Evolutionary conservation across 495 filamentous ascomycete genomes (phyloP), one percentile per base, ranked within the genome.

Genomic region (Pyrenula aspistea): DNA sequence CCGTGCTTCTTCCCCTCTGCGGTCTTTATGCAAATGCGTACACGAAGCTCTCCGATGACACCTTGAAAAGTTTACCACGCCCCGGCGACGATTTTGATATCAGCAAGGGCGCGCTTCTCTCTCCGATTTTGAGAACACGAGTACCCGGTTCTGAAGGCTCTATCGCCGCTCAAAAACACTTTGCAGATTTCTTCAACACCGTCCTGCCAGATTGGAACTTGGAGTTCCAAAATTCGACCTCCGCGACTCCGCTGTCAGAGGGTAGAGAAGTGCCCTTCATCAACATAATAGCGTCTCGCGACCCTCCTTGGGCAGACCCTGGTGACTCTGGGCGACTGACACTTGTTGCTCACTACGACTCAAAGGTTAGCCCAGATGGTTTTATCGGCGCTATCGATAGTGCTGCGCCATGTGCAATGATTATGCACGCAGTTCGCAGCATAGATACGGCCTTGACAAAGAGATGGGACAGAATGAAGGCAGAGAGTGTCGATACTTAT

Each of bases 361-460:
- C 82, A 66, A 86, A 93, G 70, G 75, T 88, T 24, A 73, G 75
- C 10, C 94, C 94, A 0, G 68, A 84, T 58, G 93, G 90, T 0
- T 98, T 98, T 67, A 89, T 98, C 54, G 93, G 93, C 3, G 93
- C 91, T 0, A 91, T 84, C 22, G 93, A 98, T 62, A 95, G 89
- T 60, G 93, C 93, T 0, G 93, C 83, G 25, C 91, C 94, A 25
- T 96, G 91, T 67, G 94, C 94, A 0, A 87, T 97, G 71, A 74
- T 98, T 51, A 77, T 98, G 82, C 87, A 93, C 67, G 83, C 83
- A 10, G 89, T 90, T 63, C 73, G 87, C 58, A 88, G 77, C 56
- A 74, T 99, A 21, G 91, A 97, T 66, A 71, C 63, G 20, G 91
- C 86, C 1, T 65, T 98, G 66, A 88, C 82, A 12, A 76, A 77